Percentiles rank a stretch among this genome's conserved stretches.
Evolutionary conservation across 2,329 filamentous ascomycete species (phyloP).

Genomic region (Thielaviopsis punctulata): DNA sequence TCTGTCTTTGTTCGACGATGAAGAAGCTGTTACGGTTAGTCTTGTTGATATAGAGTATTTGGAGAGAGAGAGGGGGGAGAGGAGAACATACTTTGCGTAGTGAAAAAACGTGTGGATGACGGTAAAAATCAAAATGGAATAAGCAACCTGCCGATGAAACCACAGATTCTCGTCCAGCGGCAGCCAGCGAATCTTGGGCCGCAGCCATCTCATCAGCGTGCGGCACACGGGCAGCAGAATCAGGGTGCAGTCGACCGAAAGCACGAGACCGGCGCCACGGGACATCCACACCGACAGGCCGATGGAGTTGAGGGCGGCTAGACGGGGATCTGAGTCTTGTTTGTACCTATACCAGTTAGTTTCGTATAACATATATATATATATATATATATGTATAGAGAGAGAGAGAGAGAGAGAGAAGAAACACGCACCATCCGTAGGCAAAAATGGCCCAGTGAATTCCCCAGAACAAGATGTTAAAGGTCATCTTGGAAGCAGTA

Average conservation of each 20-base stretch:
- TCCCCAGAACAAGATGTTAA: conserved; percentile 67
- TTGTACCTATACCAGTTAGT: conserved; percentile 44
- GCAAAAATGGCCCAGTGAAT: conserved; percentile 63
- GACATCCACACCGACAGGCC: conserved; percentile 90
- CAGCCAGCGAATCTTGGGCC: conserved; percentile 74
- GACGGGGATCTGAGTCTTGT: conserved; percentile 48
- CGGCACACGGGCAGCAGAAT: conserved; percentile 92
- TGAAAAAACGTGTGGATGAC: conserved; percentile 61
- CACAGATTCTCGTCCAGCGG: conserved; percentile 94
- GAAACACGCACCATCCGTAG: conserved; percentile 60
- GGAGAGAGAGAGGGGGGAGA: background rate
- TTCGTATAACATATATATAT: too few species aligned
- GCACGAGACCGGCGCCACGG: conserved; percentile 72
- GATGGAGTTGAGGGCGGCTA: conserved; percentile 66
- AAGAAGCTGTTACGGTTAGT: conserved; percentile 41
- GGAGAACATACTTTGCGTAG: conserved; percentile 56
- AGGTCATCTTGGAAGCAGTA: conserved; percentile 52
- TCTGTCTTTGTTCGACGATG: conserved; percentile 76
- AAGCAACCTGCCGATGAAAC: conserved; percentile 92
- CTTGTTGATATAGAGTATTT: background rate
- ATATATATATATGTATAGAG: too few species aligned
- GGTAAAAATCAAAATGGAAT: conserved; percentile 70
- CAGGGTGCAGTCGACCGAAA: conserved; percentile 70
- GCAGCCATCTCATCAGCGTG: conserved; percentile 66
- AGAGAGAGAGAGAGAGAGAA: background rate